Evolutionary conservation across 768 basidiomycete genomes (phyloP), one percentile per base, ranked within the genome.

Genomic region (Pulveroboletus frians): DNA sequence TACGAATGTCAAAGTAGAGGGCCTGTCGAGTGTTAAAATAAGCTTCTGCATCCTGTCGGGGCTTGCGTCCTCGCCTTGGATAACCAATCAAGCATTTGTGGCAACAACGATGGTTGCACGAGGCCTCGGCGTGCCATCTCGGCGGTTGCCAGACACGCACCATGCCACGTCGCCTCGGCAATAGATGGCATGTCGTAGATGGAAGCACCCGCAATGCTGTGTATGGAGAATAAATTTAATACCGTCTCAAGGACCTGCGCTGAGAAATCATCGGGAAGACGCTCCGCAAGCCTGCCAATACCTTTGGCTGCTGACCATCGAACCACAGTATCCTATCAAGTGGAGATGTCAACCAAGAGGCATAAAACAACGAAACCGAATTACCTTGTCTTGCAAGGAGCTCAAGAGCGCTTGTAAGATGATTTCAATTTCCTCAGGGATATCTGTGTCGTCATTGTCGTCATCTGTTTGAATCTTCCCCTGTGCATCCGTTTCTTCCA

Each of bases 231-330:
- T n/a, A 92, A 71, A 1, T 73, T 76, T 51, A 93, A 71, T 30
- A 92, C 71, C 5, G 82, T 89, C 45, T 88, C 84, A 4, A 95
- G 69, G n/a, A 98, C 83, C 63, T 98, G 92, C 30, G 76, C 70
- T 2, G 80, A 74, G 57, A 92, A 88, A 30, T 85, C 83, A 1
- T 69, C 51, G 2, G 96, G 89, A 1, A 99, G 77, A 34, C 88
- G 78, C 55, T 88, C 84, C 2, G 89, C 76, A 39, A 97, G 78
- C 7, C 93, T 82, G 8, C 93, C 88, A 9, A 97, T 71, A 34
- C 88, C 89, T 68, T 98, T 99, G 9, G 96, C 89, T 5, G 92
- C 81, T 13, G 95, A 92, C 80, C 91, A 97, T 43, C 96, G 86
- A 11, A 98, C 92, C 23, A 93, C 74, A 0, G 95, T 97, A 59